Evolutionary conservation across 2,329 filamentous ascomycete genomes (phyloP).

Genomic region (Verruconis gallopava): DNA sequence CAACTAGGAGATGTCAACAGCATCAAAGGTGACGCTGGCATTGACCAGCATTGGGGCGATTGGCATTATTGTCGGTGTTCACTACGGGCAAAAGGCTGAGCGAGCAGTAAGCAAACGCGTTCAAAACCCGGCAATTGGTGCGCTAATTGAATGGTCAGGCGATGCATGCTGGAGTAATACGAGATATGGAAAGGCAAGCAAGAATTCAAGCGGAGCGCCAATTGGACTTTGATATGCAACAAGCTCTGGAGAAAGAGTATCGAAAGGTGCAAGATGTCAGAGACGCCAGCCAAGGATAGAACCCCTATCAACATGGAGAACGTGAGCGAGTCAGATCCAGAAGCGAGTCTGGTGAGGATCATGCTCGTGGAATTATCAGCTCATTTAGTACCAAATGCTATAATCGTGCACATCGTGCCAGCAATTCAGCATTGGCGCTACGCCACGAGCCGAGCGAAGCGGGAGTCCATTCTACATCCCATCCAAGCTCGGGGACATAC

Average conservation of each 20-base stretch:
- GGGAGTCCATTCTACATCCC: too few relatives aligned
- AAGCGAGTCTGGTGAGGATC: too few relatives aligned
- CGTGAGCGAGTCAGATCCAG: too few relatives aligned
- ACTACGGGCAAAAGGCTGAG: conserved; percentile 77
- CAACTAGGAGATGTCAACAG: conserved; percentile 60
- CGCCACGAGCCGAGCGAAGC: too few relatives aligned
- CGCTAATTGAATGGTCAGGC: conserved; percentile 40
- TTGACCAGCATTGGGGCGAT: conserved; percentile 65
- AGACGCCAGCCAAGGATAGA: conserved; percentile 5
- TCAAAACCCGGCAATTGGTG: not conserved
- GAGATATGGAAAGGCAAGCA: conserved; percentile 80
- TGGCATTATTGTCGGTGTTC: conserved; percentile 70
- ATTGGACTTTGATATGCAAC: conserved; percentile 89
- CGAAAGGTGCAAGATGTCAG: conserved; percentile 71
- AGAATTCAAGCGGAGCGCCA: conserved; percentile 80
- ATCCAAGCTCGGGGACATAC: too few relatives aligned
- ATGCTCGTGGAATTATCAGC: too few relatives aligned
- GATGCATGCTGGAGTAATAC: conserved; percentile 90
- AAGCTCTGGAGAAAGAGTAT: conserved; percentile 74
- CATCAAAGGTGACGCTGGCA: conserved; percentile 74
- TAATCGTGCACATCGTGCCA: too few relatives aligned
- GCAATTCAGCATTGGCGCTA: too few relatives aligned
- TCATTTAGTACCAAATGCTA: too few relatives aligned
- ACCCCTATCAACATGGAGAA: too few relatives aligned
- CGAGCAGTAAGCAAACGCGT: conserved; percentile 63